Evolutionary conservation across 225 moss, liverwort and hornwort species (phyloP), one percentile per base, ranked within the genome.

Genomic region (Climacium dendroides): DNA sequence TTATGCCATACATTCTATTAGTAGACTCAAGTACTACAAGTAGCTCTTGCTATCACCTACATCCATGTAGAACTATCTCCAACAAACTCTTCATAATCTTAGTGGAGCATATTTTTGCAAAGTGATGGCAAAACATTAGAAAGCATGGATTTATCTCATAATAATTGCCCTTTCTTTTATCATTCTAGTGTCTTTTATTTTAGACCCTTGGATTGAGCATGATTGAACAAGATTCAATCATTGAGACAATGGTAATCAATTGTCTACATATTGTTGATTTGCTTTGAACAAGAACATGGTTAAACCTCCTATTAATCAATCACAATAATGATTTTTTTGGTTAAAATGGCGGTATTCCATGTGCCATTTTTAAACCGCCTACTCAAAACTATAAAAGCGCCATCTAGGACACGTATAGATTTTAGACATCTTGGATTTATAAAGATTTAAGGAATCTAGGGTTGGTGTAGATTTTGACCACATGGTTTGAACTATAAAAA

Each of bases 221-320:
- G 26, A 15, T 25, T 70, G 9, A 41, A 41, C 0, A 70, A 39
- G 14, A 69, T 39, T 6, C 14, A 69, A 39, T 12, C 25, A 41
- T 41, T 26, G 41, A 70, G 15, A 22, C 12, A 47, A 30, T 47
- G 11, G 19, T 19, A 47, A 47, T 74, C 30, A 47, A 19, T 74
- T 30, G 30, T 10, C 11, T 74, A 47, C 1, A 19, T 3, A 47
- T 30, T 73, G 3, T 73, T 47, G 4, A 19, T 73, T 18, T 19
- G 4, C 11, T 19, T 48, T 34, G 5, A 74, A 50, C 0, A 6
- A 34, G 1, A 74, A 50, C 0, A 3, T 19, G 5, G 5, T 74
- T 3, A 5, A 52, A 34, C 5, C 3, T 13, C 3, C 2, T 48
- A 3, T 3, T 8, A 20, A 20, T 4, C 32, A 74, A 22, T 74